Evolutionary conservation across 78 protist species (phyloP), one percentile per base, ranked within the genome.

Genomic region (Emiliania huxleyi): DNA sequence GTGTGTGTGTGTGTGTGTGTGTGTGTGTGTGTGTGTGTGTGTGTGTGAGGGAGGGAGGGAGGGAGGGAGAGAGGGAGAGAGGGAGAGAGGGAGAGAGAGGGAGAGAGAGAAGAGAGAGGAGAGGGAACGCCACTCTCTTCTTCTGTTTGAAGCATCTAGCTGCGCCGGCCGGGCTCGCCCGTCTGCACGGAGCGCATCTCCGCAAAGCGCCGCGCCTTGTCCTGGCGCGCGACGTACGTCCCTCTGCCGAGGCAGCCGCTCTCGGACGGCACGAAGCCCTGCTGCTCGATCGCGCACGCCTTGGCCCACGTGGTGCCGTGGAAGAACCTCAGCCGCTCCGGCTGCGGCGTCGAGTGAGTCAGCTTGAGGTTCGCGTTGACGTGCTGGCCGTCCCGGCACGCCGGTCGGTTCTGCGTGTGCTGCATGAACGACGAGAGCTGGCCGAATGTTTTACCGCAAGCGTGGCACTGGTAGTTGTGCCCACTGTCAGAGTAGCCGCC

Each of bases 231-330:
- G 12, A 33, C 35, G 48, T 77, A 77, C 37, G 40, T 38, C 49
- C 75, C 75, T 6, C 43, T 15, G 46, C 87, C 87, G 49, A 77
- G 48, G 87, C 87, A 77, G 45, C 87, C 87, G 87, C 22, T 46
- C 87, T 37, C 23, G 12, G 87, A 77, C 1, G 87, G 87, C 25
- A 77, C 12, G 48, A 77, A 77, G 43, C 87, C 87, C 46, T 77
- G 21, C 21, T 19, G 25, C 26, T 21, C 1, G 87, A 77, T 77
- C 5, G 26, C 46, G 45, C 5, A 0, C 46, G 87, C 87, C 35
- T 77, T 35, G 26, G 87, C 29, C 87, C 87, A 77, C n/a, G 48
- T 77, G 43, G 87, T 77, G 87, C 87, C 87, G 48, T 77, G 87
- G 43, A 40, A 77, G 29, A 77, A 77, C 87, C 40, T 77, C 45